phyloP scores from a whole-genome alignment of 345 rosid species.

The Lepidium sativum region DNA sequence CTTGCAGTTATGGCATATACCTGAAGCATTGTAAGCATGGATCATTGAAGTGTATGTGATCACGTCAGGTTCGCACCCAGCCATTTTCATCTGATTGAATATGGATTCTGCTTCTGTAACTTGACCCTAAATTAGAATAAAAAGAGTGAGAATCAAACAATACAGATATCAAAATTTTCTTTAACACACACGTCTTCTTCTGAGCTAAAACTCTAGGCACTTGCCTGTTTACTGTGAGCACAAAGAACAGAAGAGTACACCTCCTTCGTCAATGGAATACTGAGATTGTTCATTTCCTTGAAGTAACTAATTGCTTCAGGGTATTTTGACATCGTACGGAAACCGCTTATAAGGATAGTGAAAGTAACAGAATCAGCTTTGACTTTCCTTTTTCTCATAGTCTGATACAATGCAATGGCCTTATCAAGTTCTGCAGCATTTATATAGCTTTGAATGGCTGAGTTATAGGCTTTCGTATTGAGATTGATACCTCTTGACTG shows the following conservation, averaged over 20 bases:
- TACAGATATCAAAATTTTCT: not conserved
- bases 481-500: slow-evolving; percentile 66
- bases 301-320: slow-evolving; percentile 63
- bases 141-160: not conserved
- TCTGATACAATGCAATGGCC: slow-evolving; percentile 51
- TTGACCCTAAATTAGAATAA: slow-evolving; percentile 40
- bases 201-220: slow-evolving; percentile 17
- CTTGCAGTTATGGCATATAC: slow-evolving; percentile 22
- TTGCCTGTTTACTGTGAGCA: slow-evolving; percentile 77
- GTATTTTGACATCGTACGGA: slow-evolving; percentile 65
- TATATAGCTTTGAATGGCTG: slow-evolving; percentile 82
- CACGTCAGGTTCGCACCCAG: slow-evolving; percentile 67
- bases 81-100: slow-evolving; percentile 62
- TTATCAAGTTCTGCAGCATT: slow-evolving; percentile 75
- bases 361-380: slow-evolving; percentile 68
- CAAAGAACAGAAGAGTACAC: slow-evolving; percentile 66
- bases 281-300: slow-evolving; percentile 49
- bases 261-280: slow-evolving; percentile 65
- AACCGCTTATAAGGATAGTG: slow-evolving; percentile 68
- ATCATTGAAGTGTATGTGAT: slow-evolving; percentile 75
- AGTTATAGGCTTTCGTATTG: slow-evolving; percentile 76
- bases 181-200: not conserved
- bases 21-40: slow-evolving; percentile 61
- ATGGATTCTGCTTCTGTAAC: slow-evolving; percentile 67
- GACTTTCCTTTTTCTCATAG: slow-evolving; percentile 66